Percentiles rank a stretch among this genome's conserved stretches.
Evolutionary conservation across 208 protist species (phyloP).

Genomic region (Leishmania lainsoni): DNA sequence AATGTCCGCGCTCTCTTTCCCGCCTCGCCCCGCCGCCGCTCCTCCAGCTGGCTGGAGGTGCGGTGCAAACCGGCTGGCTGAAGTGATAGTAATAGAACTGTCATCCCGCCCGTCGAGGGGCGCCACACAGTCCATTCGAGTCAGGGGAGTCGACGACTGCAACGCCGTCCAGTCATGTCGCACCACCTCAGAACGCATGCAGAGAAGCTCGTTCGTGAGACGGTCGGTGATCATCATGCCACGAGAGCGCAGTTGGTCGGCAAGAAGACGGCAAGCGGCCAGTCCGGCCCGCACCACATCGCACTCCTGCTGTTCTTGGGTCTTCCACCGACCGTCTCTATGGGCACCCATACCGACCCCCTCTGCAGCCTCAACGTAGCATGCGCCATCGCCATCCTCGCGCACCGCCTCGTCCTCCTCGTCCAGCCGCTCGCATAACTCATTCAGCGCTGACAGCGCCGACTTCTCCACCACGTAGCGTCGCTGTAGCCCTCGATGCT

Average conservation of each 20-base stretch:
- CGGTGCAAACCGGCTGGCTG: not conserved
- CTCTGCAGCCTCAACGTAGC: not conserved
- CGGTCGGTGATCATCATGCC: conserved; percentile 6
- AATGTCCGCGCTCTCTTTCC: not conserved
- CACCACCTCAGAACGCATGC: conserved; percentile 19
- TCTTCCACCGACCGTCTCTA: not conserved
- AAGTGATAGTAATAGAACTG: not conserved
- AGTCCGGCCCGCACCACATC: conserved; percentile 2
- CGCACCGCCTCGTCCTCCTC: conserved; percentile 2
- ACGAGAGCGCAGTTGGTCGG: conserved; percentile 15
- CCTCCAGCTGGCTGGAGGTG: not conserved
- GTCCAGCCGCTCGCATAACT: conserved; percentile 3
- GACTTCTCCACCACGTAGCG: conserved; percentile 34
- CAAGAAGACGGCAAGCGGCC: conserved; percentile 13
- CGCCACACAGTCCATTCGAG: conserved; percentile 22
- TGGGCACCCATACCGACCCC: not conserved
- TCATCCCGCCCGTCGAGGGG: not conserved
- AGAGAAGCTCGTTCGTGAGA: conserved; percentile 29
- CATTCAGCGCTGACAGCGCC: conserved; percentile 11
- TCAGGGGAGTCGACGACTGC: conserved; percentile 20
- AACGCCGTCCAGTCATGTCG: conserved; percentile 26
- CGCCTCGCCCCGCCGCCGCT: not conserved
- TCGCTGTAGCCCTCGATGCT: conserved; percentile 23
- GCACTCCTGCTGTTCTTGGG: not conserved
- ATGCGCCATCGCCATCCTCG: not conserved